A percentile compares a stretch with the other conserved stretches of the same genome.
Conservation (phyloP, 306 rosid species). For the Malus asiatica region DNA sequence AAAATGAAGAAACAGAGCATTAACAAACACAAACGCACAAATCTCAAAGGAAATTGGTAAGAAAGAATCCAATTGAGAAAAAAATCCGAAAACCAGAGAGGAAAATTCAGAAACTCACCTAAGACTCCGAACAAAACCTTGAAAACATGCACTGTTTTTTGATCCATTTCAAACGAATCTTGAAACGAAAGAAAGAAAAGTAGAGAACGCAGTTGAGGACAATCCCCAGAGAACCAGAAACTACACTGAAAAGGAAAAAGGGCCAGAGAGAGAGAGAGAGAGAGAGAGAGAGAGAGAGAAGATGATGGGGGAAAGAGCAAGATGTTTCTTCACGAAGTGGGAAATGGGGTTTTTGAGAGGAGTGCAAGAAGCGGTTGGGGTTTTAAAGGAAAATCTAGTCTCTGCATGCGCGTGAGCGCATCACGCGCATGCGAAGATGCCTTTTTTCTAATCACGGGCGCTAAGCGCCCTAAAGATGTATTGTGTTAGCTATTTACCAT, state of each 20-base stretch:
- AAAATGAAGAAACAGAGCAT: background rate
- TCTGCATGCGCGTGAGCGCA: too few species aligned
- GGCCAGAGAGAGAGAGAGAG: background rate
- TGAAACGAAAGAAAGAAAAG: background rate
- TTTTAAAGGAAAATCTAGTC: conserved; percentile 21
- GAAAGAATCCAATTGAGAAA: background rate
- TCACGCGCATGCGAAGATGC: too few species aligned
- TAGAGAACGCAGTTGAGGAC: background rate
- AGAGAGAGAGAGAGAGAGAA: background rate
- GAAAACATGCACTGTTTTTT: conserved; percentile 33
- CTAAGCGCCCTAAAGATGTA: too few species aligned
- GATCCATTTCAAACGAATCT: background rate
- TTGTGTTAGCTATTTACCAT: too few species aligned
- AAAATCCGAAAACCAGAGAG: background rate
- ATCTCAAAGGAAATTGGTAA: background rate
- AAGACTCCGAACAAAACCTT: conserved; percentile 70
- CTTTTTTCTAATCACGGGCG: too few species aligned
- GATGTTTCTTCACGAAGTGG: background rate
- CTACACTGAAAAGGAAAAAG: too few species aligned
- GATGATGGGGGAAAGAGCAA: background rate
- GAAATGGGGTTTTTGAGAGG: background rate
- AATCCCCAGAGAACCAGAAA: background rate
- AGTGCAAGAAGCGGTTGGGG: background rate
- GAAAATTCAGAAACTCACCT: conserved; percentile 37
- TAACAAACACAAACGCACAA: background rate